Conservation (phyloP, 2,329 filamentous ascomycete species). For the Pseudomassariella vexata region DNA sequence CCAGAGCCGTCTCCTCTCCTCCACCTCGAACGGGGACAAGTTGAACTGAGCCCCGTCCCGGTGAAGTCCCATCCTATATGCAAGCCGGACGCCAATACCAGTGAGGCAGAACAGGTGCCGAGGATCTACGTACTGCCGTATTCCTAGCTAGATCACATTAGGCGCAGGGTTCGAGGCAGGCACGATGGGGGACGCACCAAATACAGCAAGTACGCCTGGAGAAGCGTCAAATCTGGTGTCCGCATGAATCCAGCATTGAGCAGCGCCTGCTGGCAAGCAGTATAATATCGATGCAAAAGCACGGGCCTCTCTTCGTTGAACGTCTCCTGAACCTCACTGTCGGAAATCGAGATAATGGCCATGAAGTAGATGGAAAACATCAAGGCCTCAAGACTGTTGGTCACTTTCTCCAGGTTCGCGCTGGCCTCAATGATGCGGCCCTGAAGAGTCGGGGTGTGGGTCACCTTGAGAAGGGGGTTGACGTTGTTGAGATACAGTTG, state of each 20-base stretch:
- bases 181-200: slow-evolving; percentile 40
- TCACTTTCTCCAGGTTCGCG: slow-evolving; percentile 46
- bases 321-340: slow-evolving; percentile 43
- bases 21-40: slow-evolving; percentile 55
- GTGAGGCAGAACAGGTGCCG: slow-evolving; percentile 54
- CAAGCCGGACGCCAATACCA: slow-evolving; percentile 61
- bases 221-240: slow-evolving; percentile 55
- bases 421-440: slow-evolving; percentile 58
- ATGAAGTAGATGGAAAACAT: slow-evolving; percentile 63
- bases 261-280: slow-evolving; percentile 58
- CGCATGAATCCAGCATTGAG: slow-evolving; percentile 63
- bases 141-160: slow-evolving; percentile 40
- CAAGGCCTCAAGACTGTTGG: slow-evolving; percentile 55
- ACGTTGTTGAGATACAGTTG: slow-evolving; percentile 66
- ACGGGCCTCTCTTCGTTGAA: slow-evolving; percentile 48
- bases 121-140: slow-evolving; percentile 55
- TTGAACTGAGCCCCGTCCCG: slow-evolving; percentile 49
- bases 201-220: slow-evolving; percentile 65
- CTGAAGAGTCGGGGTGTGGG: slow-evolving; percentile 61
- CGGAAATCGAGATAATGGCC: slow-evolving; percentile 52
- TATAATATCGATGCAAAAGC: slow-evolving; percentile 47
- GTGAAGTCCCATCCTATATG: slow-evolving; percentile 64
- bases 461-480: slow-evolving; percentile 63
- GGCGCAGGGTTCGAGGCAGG: slow-evolving; percentile 10
- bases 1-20: slow-evolving; percentile 68